Evolutionary conservation across 176 grass and related monocot species (phyloP), one percentile per base, ranked within the genome.

Genomic region (Tuctoria greenei): DNA sequence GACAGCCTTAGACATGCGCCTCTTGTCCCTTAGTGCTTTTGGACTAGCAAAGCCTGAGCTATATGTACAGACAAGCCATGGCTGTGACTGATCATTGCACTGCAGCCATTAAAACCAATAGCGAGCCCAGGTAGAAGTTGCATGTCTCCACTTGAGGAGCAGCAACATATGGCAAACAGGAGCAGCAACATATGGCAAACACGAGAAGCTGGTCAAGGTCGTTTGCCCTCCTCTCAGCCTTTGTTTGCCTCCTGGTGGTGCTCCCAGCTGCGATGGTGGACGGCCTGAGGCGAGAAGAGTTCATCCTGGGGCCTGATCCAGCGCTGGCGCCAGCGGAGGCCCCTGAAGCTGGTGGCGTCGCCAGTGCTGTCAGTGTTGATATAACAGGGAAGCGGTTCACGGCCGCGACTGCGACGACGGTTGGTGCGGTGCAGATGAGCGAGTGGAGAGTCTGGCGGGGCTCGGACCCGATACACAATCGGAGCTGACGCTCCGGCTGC

Each of bases 401-500:
- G 24, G 21, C 71, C 46, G 64, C 69, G 34, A 27, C 50, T 5
- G 26, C 61, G 1, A 66, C 31, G 51, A 18, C 81, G 17, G 31
- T 79, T 2, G 81, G 77, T 4, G 82, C 77, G 4, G 73, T 28
- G 36, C 77, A 73, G 68, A 74, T 61, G 78, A 85, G 87, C 87
- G 74, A 89, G 73, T 76, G 82, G 82, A 82, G 87, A 62, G 87
- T 89, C 51, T 66, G 87, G 61, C 82, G 82, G 25, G 87, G 87
- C 77, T 89, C 82, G 0, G 82, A 89, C 27, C 87, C 87, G 15
- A 89, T 89, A 85, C 87, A 89, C 78, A 89, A 89, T 82, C 52
- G 87, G 73, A 89, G 73, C 73, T 85, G 54, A 76, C 9, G 41
- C 23, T 4, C 38, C 17, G 42, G 72, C 17, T 36, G 52, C 41